phyloP scores from a whole-genome alignment of 805 yeast genomes.

The Nakazawaea wyomingensis region DNA sequence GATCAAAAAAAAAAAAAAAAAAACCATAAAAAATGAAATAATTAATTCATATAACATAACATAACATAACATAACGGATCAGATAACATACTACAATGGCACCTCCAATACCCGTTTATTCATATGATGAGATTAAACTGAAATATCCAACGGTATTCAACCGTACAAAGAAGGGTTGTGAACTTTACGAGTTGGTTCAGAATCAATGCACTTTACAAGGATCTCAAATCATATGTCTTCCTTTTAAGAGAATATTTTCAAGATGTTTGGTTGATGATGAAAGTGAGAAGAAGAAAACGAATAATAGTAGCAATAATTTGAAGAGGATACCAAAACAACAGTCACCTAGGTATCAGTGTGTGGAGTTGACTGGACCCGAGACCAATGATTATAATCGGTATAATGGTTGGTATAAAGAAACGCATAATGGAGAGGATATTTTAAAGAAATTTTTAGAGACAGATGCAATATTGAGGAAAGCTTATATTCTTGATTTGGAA shows the following conservation, averaged over 20 bases:
- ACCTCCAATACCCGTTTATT: constrained; percentile 43
- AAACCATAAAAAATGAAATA: no score
- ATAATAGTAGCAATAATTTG: no score
- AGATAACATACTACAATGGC: no score
- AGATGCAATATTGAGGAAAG: constrained; percentile 23
- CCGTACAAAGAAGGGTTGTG: constrained; percentile 20
- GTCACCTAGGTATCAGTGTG: constrained; percentile 12
- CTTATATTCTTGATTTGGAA: no score
- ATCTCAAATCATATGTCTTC: constrained; percentile 37
- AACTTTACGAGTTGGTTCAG: constrained; percentile 37
- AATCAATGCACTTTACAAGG: constrained; percentile 43
- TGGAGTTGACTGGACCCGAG: constrained; percentile 32
- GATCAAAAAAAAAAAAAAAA: no score
- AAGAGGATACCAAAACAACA: no score
- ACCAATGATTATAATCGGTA: constrained; percentile 27
- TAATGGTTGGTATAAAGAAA: constrained; percentile 11
- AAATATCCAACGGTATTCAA: constrained; percentile 23
- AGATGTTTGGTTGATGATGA: constrained; percentile 31
- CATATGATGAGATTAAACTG: constrained; percentile 29
- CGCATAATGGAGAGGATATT: constrained; percentile 11
- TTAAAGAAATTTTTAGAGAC: constrained; percentile 26
- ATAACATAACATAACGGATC: no score
- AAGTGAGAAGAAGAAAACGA: constrained; percentile 11
- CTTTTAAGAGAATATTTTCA: constrained; percentile 43
- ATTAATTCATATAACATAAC: no score